Percentiles rank a stretch among this genome's conserved stretches.
Conservation (phyloP, 2,329 filamentous ascomycete genomes). For the Trichoderma citrinoviride region DNA sequence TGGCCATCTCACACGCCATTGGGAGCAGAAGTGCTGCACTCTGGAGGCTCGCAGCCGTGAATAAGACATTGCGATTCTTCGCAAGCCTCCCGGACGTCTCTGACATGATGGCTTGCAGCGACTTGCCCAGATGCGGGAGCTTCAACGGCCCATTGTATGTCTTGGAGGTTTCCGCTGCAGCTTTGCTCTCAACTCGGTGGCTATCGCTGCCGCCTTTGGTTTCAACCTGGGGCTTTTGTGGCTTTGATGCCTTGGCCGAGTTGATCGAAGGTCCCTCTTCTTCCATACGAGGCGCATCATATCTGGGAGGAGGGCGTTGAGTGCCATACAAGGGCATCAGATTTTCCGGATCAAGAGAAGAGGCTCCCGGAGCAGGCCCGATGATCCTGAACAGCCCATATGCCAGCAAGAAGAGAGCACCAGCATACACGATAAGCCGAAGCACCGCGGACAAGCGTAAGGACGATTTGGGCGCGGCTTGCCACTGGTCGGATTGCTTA, state of each 20-base stretch:
- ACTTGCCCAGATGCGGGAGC: conserved; percentile 62
- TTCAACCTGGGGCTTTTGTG: neutral
- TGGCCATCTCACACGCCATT: conserved; percentile 82
- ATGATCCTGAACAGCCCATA: conserved; percentile 37
- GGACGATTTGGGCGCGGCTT: conserved; percentile 36
- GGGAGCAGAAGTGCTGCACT: conserved; percentile 73
- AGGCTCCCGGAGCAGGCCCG: conserved; percentile 43
- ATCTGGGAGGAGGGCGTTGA: conserved; percentile 3
- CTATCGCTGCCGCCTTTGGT: neutral
- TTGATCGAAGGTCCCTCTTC: neutral
- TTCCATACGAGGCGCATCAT: conserved; percentile 12
- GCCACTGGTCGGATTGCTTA: conserved; percentile 38
- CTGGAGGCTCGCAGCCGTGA: conserved; percentile 70
- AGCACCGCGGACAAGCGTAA: conserved; percentile 53
- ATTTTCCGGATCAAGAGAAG: conserved; percentile 6
- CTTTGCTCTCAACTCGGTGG: neutral
- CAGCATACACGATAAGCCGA: conserved; percentile 48
- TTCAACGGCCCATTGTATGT: conserved; percentile 68
- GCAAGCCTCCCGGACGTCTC: conserved; percentile 50
- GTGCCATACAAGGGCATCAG: neutral
- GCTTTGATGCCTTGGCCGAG: neutral
- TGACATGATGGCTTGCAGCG: conserved; percentile 56
- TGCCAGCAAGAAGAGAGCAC: conserved; percentile 54
- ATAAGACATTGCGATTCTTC: conserved; percentile 70
- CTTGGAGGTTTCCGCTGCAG: neutral